Conservation (phyloP, 2,329 filamentous ascomycete genomes). For the Fusarium lyarnte region DNA sequence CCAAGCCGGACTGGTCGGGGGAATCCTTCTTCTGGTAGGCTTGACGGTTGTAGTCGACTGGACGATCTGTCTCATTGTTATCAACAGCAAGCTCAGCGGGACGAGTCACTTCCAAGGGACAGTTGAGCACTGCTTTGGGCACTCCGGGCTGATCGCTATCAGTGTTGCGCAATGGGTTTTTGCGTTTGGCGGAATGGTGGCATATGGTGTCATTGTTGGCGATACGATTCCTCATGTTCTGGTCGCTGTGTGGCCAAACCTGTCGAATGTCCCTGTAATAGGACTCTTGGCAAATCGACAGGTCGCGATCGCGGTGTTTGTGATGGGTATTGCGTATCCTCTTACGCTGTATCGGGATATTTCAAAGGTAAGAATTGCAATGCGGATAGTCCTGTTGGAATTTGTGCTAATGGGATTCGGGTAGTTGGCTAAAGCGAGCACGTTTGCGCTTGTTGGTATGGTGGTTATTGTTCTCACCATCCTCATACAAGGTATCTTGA, state of each 20-base stretch:
- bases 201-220: constrained; percentile 96
- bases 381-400: neutral
- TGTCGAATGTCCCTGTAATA: constrained; percentile 78
- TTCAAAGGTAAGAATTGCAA: constrained; percentile 74
- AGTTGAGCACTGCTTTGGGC: constrained; percentile 94
- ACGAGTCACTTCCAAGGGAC: constrained; percentile 95
- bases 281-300: constrained; percentile 84
- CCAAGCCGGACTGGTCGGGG: constrained; percentile 87
- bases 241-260: constrained; percentile 79
- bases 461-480: constrained; percentile 87
- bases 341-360: constrained; percentile 96
- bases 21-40: constrained; percentile 78
- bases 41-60: constrained; percentile 92
- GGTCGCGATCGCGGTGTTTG: constrained; percentile 88
- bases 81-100: constrained; percentile 96
- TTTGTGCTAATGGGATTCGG: constrained; percentile 14
- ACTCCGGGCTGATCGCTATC: constrained; percentile 87
- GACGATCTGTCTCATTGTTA: constrained; percentile 96
- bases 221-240: constrained; percentile 95
- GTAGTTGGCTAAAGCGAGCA: constrained; percentile 94
- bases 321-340: constrained; percentile 87
- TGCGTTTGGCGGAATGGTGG: constrained; percentile 98
- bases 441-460: constrained; percentile 94
- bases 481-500: constrained; percentile 80
- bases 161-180: constrained; percentile 94